Conservation (phyloP, 2,329 filamentous ascomycete genomes). For the Fusarium albidum region DNA sequence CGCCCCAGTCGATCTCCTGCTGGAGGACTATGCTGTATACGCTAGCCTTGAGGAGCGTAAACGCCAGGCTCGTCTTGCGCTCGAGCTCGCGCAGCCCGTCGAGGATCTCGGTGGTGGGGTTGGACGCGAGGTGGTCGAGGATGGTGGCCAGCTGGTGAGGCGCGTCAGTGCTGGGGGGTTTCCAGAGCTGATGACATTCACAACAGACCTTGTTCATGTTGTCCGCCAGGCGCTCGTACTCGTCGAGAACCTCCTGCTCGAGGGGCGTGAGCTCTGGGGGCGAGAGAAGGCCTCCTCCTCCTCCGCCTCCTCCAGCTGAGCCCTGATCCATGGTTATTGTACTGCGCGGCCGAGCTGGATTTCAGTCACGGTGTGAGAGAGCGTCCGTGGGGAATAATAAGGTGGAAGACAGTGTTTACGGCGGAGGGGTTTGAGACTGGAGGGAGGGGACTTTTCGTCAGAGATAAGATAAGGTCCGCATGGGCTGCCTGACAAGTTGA, state of each 20-base stretch:
- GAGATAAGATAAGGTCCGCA: too few species aligned
- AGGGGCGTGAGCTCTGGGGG: constrained; percentile 74
- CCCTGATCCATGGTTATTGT: constrained; percentile 35
- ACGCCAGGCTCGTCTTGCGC: constrained; percentile 92
- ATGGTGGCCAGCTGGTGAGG: constrained; percentile 62
- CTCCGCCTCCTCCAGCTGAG: constrained; percentile 26
- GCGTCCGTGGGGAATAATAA: too few species aligned
- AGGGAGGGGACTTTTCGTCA: too few species aligned
- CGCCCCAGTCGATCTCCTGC: constrained; percentile 87
- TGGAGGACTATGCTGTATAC: constrained; percentile 99
- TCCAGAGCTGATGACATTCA: not conserved
- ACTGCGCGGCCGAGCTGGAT: not conserved
- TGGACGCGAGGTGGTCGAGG: constrained; percentile 70
- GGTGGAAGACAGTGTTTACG: too few species aligned
- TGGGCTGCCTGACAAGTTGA: too few species aligned
- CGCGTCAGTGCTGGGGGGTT: constrained; percentile 12
- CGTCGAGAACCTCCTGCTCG: constrained; percentile 93
- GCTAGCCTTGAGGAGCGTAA: constrained; percentile 95
- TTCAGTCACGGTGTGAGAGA: too few species aligned
- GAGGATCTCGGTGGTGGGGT: constrained; percentile 81
- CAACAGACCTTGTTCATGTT: constrained; percentile 89
- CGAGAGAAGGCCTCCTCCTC: constrained; percentile 45
- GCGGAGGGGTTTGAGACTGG: too few species aligned
- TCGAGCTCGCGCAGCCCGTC: constrained; percentile 89
- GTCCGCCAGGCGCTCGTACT: constrained; percentile 85